A percentile compares a stretch with the other conserved stretches of the same genome.
Evolutionary conservation across 2,329 filamentous ascomycete genomes (phyloP).

Genomic region (Pseudocercospora fuligena): DNA sequence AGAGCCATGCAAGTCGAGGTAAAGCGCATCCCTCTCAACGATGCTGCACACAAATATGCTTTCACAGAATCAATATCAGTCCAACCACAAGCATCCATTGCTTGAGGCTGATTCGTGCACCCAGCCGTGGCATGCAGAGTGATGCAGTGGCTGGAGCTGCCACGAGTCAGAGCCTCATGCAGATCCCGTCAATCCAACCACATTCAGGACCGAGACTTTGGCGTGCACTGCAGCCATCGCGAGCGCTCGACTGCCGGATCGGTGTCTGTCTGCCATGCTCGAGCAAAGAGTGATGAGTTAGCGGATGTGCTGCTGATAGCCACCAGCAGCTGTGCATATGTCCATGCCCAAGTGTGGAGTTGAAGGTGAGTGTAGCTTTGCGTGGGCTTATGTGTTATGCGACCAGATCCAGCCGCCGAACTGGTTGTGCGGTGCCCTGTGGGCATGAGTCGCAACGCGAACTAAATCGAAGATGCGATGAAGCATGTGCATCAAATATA

Average conservation of each 20-base stretch:
- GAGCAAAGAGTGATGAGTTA: background rate
- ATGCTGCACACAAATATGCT: background rate
- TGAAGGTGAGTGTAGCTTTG: constrained; percentile 1
- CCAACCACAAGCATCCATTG: background rate
- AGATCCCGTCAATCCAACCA: constrained; percentile 22
- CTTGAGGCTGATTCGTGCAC: constrained; percentile 18
- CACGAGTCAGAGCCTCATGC: constrained; percentile 22
- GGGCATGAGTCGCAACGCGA: constrained; percentile 25
- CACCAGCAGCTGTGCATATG: background rate
- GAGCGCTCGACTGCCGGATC: background rate
- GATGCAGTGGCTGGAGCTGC: constrained; percentile 23
- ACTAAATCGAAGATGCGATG: constrained; percentile 5
- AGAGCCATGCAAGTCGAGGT: background rate
- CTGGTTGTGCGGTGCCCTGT: constrained; percentile 11
- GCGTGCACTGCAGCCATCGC: constrained; percentile 6
- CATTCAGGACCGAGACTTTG: constrained; percentile 19
- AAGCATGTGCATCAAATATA: constrained; percentile 22
- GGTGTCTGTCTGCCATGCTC: background rate
- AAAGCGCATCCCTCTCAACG: constrained; percentile 1
- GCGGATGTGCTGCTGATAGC: constrained; percentile 3
- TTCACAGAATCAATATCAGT: background rate
- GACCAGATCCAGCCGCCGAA: constrained; percentile 6
- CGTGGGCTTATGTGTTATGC: background rate
- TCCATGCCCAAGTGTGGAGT: background rate
- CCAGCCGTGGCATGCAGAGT: constrained; percentile 17